Evolutionary conservation across 2,329 filamentous ascomycete species (phyloP).

Genomic region (Niveomyces coronatus): DNA sequence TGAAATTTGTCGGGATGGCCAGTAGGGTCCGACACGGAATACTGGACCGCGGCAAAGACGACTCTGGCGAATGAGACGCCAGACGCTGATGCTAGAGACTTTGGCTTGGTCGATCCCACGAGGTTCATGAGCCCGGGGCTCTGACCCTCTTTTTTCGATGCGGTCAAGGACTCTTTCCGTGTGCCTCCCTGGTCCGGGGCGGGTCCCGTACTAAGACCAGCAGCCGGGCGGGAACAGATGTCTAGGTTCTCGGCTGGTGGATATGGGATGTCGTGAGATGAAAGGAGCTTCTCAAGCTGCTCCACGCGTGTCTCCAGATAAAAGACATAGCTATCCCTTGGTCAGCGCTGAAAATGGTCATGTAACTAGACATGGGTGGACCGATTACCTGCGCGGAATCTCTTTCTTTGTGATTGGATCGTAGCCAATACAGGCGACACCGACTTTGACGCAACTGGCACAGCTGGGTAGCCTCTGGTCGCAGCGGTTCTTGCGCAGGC

Average conservation of each 20-base stretch:
- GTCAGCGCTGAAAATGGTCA: no score
- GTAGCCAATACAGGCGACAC: constrained; percentile 84
- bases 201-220: constrained; percentile 22
- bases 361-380: no score
- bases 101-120: constrained; percentile 65
- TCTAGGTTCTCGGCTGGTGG: constrained; percentile 63
- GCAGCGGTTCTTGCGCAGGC: constrained; percentile 86
- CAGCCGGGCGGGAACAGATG: constrained; percentile 38
- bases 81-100: constrained; percentile 74
- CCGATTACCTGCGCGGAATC: constrained; percentile 69
- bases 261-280: constrained; percentile 58
- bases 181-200: constrained; percentile 13
- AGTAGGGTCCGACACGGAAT: constrained; percentile 51
- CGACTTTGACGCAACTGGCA: constrained; percentile 85
- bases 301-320: constrained; percentile 82
- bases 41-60: constrained; percentile 86
- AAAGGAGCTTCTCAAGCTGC: constrained; percentile 70
- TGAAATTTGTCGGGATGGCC: constrained; percentile 24
- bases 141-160: constrained; percentile 23
- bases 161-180: constrained; percentile 21
- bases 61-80: constrained; percentile 92
- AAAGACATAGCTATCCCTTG: constrained; percentile 87
- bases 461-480: constrained; percentile 89
- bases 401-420: constrained; percentile 94
- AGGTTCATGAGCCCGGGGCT: constrained; percentile 56